phyloP scores from a whole-genome alignment of 495 filamentous ascomycete genomes.

The Penicillium pancosmium region DNA sequence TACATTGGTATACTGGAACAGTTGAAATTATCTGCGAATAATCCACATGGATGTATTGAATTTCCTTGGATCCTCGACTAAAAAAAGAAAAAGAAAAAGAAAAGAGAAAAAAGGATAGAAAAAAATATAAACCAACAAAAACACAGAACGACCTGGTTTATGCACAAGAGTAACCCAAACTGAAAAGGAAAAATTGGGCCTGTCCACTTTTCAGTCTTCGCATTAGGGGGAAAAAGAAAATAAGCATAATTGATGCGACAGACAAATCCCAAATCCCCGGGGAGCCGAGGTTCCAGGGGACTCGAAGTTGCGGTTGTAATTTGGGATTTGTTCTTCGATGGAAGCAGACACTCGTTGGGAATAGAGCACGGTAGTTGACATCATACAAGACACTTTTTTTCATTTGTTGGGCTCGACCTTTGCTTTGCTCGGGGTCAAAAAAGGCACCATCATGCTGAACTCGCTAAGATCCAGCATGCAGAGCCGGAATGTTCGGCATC shows the following conservation, averaged over 20 bases:
- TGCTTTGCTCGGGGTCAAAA: slow-evolving; percentile 20
- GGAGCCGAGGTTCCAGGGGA: neutral
- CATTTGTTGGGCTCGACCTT: slow-evolving; percentile 18
- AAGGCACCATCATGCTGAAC: slow-evolving; percentile 21
- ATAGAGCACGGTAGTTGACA: slow-evolving; percentile 12
- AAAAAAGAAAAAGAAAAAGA: neutral
- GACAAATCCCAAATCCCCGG: neutral
- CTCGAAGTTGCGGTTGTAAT: no score
- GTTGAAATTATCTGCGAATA: neutral
- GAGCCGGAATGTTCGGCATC: neutral
- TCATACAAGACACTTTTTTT: slow-evolving; percentile 26
- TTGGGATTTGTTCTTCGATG: neutral
- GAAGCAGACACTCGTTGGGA: neutral
- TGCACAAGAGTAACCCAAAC: slow-evolving; percentile 18
- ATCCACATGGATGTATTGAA: neutral
- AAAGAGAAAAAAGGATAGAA: neutral
- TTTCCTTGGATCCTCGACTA: neutral
- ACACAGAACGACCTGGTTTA: slow-evolving; percentile 14
- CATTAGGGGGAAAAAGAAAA: slow-evolving; percentile 6
- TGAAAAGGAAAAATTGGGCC: slow-evolving; percentile 11
- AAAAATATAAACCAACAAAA: neutral
- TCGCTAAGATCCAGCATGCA: slow-evolving; percentile 22
- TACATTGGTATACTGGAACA: neutral
- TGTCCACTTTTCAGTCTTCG: no score
- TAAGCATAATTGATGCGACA: neutral